A percentile compares a stretch with the other conserved stretches of the same genome.
phyloP scores from a whole-genome alignment of 2,329 filamentous ascomycete genomes.

The Colletotrichum sp. region DNA sequence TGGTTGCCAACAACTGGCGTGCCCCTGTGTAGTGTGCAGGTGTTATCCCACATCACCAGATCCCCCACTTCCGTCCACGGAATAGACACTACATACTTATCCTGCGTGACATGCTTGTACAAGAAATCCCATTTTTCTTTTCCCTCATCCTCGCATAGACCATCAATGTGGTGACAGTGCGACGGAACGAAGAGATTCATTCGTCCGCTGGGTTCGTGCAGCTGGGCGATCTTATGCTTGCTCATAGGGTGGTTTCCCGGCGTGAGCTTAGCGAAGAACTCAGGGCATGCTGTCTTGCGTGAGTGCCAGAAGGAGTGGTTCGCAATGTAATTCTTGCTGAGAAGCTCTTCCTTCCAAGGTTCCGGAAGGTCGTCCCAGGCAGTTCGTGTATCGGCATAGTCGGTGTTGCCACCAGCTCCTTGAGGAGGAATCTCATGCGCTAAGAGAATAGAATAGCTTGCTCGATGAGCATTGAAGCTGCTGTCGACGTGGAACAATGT shows the following conservation, averaged over 20 bases:
- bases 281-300: conserved; percentile 55
- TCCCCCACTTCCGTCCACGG: conserved; percentile 55
- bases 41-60: conserved; percentile 65
- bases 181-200: conserved; percentile 59
- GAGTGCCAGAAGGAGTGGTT: conserved; percentile 58
- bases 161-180: conserved; percentile 59
- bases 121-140: conserved; percentile 42
- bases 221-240: conserved; percentile 55
- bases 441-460: conserved; percentile 55
- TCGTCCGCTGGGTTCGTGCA: conserved; percentile 55
- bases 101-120: conserved; percentile 51
- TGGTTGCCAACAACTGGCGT: conserved; percentile 54
- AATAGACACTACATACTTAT: conserved; percentile 50
- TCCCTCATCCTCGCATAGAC: conserved; percentile 38
- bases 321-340: conserved; percentile 47
- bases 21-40: conserved; percentile 57
- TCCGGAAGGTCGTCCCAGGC: conserved; percentile 52
- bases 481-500: conserved; percentile 60
- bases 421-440: conserved; percentile 54
- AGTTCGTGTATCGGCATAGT: conserved; percentile 57
- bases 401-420: conserved; percentile 53
- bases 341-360: conserved; percentile 36
- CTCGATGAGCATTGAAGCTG: conserved; percentile 59
- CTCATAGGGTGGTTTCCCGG: conserved; percentile 40
- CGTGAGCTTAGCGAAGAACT: conserved; percentile 51